phyloP scores from a whole-genome alignment of 2,329 filamentous ascomycete species.

The Colletotrichum viniferum region DNA sequence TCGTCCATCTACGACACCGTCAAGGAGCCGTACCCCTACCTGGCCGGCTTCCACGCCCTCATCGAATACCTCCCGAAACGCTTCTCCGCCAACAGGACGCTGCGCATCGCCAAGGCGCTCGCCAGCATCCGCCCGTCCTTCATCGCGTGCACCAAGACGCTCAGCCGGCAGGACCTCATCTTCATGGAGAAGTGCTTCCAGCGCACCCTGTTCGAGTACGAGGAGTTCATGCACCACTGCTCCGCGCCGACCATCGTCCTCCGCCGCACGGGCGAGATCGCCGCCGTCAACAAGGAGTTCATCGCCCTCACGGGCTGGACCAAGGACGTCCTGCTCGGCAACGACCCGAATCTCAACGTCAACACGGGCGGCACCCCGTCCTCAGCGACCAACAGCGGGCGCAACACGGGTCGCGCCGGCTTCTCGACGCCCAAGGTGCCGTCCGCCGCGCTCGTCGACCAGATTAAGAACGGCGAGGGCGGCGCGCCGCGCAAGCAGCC shows the following conservation, averaged over 20 bases:
- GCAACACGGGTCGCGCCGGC: constrained; percentile 45
- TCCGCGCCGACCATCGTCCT: constrained; percentile 92
- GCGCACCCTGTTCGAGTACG: constrained; percentile 88
- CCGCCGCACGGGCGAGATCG: constrained; percentile 91
- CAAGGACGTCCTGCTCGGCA: constrained; percentile 85
- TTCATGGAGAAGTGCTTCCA: constrained; percentile 99
- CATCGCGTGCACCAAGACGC: constrained; percentile 87
- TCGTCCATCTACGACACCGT: constrained; percentile 88
- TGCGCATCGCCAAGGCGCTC: constrained; percentile 85
- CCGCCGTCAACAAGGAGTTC: constrained; percentile 94
- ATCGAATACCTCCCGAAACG: constrained; percentile 80
- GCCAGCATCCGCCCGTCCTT: constrained; percentile 92
- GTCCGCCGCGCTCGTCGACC: constrained; percentile 43
- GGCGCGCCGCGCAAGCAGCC: constrained; percentile 64
- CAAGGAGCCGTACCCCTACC: constrained; percentile 90
- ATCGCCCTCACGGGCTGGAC: constrained; percentile 95
- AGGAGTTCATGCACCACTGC: constrained; percentile 87
- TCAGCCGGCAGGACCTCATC: constrained; percentile 86
- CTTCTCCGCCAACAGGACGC: constrained; percentile 76
- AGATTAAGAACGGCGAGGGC: constrained; percentile 40
- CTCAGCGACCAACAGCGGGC: constrained; percentile 46
- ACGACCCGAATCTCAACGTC: constrained; percentile 85
- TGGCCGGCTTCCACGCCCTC: constrained; percentile 86
- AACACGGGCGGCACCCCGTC: constrained; percentile 67
- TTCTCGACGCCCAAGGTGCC: constrained; percentile 57